Base-by-base conservation (phyloP, 2,329 filamentous ascomycete species). In the Lasiodiplodia sp. region DNA sequence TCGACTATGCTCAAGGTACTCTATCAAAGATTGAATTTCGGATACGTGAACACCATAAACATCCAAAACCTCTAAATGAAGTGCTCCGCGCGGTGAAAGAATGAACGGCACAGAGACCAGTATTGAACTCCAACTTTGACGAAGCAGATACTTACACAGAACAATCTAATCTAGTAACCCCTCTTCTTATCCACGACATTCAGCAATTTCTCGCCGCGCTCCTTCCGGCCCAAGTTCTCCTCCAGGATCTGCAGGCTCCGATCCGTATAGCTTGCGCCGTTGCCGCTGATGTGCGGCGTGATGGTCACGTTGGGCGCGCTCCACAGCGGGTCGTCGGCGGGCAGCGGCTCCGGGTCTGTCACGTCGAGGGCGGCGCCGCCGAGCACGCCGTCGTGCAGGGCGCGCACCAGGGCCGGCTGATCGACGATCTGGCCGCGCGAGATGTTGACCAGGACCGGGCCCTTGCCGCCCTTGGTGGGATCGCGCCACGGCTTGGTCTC, bases 291-390 rank as follows among this genome's bases (percentile, higher is more conserved):
- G 83, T 92, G 90, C 69, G 89, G 89, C 71, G 88, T 91, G 56
- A 95, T 86, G 64, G 91, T 86, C 18, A 91, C 83, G 77, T 94
- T 93, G 69, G 87, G 87, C 16, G 90, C 83, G 31, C 82, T 85
- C 92, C 92, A 95, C 63, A 95, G 79, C 71, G 87, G 85, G 75
- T 92, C 88, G 4, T 90, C 87, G 2, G 83, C 79, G 0, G 91
- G 91, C 71, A 95, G 77, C 0, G 92, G 92, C 77, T 95, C 92
- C 0, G 92, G 92, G 70, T 94, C 91, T 1, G 92, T 91, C 0
- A 95, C 92, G 75, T 94, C 92, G 51, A 95, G 79, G 1, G 91
- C 91, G 0, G 92, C 92, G 37, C 92, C 92, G 3, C 83, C 79
- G 37, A 92, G 75, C 2, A 84, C 82, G 0, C 84, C 85, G 0